Base-by-base conservation (phyloP, 2,329 filamentous ascomycete species). In the Dactylellina drechsleri region DNA sequence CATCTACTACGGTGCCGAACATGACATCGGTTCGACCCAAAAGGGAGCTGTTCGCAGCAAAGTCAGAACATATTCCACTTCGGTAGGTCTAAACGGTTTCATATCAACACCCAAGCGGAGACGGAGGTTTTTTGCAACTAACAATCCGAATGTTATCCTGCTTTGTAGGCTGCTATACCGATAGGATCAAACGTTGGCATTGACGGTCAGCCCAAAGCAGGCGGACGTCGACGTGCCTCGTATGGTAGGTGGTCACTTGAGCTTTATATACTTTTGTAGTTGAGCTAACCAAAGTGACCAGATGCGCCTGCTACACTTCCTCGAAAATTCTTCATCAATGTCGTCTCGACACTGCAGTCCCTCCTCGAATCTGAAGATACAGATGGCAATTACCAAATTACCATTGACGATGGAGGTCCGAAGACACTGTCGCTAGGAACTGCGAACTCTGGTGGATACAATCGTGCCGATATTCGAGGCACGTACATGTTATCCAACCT, bases 401-500 rank as follows among this genome's bases (percentile, higher is more conserved):
- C 95, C 31, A 96, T 98, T 79, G 95, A 98, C 81, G 95, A 99
- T 83, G 87, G 88, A 77, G 95, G 95, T 0, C 94, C 95, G 58
- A 99, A 98, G 86, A 91, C 91, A 53, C 86, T 97, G 65, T 90
- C 91, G 43, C 85, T 98, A 43, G 91, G 92, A 77, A 97, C 94
- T 2, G 91, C 91, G 28, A 90, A 88, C 20, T 97, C 93, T 41
- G 92, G 91, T 78, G 94, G 93, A 49, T 88, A 91, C 84, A 94
- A 93, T 80, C 89, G 89, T 77, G 93, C 94, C 82, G 93, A 98
- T 81, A 88, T 99, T 76, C 91, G 94, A 77, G 95, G 95, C 79
- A 98, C 92, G 36, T 99, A 99, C 83, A 96, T 96, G 90, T 87
- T 99, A 72, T 97, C 94, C 77, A 99, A 98, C 81, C 88, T 98